A percentile compares a stretch with the other conserved stretches of the same genome.
Evolutionary conservation across 2,329 filamentous ascomycete genomes (phyloP).

Genomic region (Botryosphaeria dothidea): DNA sequence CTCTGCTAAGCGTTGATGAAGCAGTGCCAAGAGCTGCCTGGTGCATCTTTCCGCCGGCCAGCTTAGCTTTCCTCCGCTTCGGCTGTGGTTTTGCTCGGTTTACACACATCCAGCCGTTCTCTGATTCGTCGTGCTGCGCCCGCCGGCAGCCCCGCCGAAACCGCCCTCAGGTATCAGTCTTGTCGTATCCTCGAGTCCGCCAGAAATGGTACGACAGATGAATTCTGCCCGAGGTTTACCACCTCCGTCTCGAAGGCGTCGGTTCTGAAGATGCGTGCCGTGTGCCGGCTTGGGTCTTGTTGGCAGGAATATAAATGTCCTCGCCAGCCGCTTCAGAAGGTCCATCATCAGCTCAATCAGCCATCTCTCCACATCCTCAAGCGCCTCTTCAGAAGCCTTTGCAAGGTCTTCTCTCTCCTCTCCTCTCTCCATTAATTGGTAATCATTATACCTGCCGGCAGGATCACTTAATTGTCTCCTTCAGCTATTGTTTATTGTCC

Average conservation of each 20-base stretch:
- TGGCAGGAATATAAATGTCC: background rate
- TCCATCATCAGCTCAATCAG: background rate
- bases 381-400: background rate
- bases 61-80: background rate
- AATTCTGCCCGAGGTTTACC: background rate
- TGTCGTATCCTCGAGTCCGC: background rate
- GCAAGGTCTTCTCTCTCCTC: background rate
- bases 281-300: background rate
- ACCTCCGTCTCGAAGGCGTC: background rate
- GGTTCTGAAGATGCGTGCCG: background rate
- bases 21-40: constrained; percentile 3
- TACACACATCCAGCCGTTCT: background rate
- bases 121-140: background rate
- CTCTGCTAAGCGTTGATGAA: background rate
- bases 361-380: background rate
- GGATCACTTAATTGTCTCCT: constrained; percentile 4
- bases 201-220: background rate
- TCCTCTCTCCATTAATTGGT: background rate
- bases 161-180: constrained; percentile 4
- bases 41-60: background rate
- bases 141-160: background rate
- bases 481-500: background rate
- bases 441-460: constrained; percentile 3
- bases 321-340: background rate
- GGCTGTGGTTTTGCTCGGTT: background rate